Base-by-base conservation (phyloP, 352 stramenopile genomes). In the Pythium aphanidermatum region DNA sequence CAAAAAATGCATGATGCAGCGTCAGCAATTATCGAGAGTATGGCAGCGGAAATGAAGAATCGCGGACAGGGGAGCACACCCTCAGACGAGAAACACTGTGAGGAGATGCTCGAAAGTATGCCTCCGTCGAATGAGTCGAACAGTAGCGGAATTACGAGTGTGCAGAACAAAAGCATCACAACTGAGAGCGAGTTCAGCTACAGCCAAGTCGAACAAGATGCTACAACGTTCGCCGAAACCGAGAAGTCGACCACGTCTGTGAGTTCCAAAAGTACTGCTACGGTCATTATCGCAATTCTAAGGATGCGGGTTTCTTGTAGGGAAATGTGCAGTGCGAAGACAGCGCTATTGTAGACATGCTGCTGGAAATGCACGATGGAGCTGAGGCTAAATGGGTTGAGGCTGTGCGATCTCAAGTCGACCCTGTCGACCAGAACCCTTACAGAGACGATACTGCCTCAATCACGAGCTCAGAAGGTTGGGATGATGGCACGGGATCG, bases 1-100 rank as follows among this genome's bases (percentile, higher is more conserved):
- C 62, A 85, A n/a, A 85, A 83, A 29, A 86, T 92, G 68, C 64
- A 80, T 52, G 60, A 78, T 8, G 84, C 79, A 9, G 46, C 86
- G 7, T 55, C 74, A n/a, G 29, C 46, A 3, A 70, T 94, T 6
- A 57, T 94, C 21, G 23, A 69, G 10, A 46, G 69, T 24, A 58
- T 90, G 37, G 41, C 66, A 23, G 60, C 60, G 8, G 33, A 56
- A 21, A 16, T 32, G n/a, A 16, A 33, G 21, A 34, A 54, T 19
- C 25, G 12, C 17, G 5, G 30, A 16, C 29, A 35, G 17, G n/a
- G 12, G 11, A 35, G 10, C n/a, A n/a, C n/a, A n/a, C n/a, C n/a
- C n/a, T n/a, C n/a, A n/a, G n/a, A n/a, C n/a, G n/a, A n/a, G n/a
- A n/a, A n/a, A n/a, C n/a, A n/a, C n/a, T n/a, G n/a, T n/a, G n/a